Evolutionary conservation across 2,329 filamentous ascomycete species (phyloP), one percentile per base, ranked within the genome.

Genomic region (Curvularia eragrostidis): DNA sequence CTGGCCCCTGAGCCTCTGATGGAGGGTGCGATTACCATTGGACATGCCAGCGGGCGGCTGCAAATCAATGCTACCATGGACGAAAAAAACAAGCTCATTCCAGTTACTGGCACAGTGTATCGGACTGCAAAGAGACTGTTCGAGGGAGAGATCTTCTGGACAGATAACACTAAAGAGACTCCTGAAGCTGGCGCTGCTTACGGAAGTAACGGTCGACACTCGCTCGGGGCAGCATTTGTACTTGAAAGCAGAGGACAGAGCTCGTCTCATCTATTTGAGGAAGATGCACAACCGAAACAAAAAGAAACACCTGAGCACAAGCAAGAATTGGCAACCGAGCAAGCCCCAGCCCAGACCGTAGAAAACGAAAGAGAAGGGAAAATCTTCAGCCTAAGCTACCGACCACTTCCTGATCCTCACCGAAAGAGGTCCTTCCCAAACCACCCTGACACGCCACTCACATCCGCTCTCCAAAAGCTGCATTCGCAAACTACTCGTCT

Each of bases 81-180:
- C 12, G 51, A 61, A 2, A 62, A 64, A 21, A 65, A 74, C 3
- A 64, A 66, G 24, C 30, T 62, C 18, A 59, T 61, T 4, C 70
- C 69, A 10, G 23, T 63, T 3, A 72, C 66, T 43, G 73, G 68
- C 2, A 72, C 69, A 3, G 76, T 78, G 1, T 76, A 73, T 47
- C 65, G 76, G 26, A 79, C 77, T 32, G 75, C 75, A 3, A 68
- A 74, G 51, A 65, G 75, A 4, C 65, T 78, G 2, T 77, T 78
- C 55, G 71, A 77, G 30, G 77, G 77, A 5, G 64, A 65, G 6
- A 58, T 71, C 1, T 74, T 61, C 54, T 74, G 65, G 59, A 63
- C 58, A 3, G 52, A 68, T 23, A 54, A 62, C 1, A 30, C 8
- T 12, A 46, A 52, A 8, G 32, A 55, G 10, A 43, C 10, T 3